phyloP scores from a whole-genome alignment of 2,329 filamentous ascomycete genomes.

The Myriosclerotinia scirpicola region DNA sequence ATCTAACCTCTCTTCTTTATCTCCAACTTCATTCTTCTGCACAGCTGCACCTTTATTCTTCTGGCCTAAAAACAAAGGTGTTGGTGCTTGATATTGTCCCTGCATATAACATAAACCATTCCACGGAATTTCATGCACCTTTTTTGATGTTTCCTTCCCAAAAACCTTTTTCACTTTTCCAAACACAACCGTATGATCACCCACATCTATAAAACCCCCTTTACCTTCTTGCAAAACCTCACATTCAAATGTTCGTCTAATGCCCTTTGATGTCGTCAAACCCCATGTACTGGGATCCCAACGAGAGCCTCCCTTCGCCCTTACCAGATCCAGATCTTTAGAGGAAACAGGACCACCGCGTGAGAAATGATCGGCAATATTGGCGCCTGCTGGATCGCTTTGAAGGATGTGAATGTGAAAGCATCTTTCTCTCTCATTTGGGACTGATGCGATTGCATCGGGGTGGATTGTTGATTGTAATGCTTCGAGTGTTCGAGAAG shows the following conservation, averaged over 20 bases:
- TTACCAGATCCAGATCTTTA: neutral
- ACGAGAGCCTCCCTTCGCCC: neutral
- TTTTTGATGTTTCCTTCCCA: neutral
- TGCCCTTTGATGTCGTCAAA: neutral
- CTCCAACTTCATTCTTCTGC: neutral
- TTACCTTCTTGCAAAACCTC: conserved; percentile 25
- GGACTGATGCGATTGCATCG: neutral
- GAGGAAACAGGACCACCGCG: conserved; percentile 25
- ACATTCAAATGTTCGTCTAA: conserved; percentile 30
- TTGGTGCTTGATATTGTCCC: neutral
- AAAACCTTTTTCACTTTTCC: conserved; percentile 33
- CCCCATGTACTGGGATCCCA: no score
- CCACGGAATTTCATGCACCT: neutral
- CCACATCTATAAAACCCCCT: conserved; percentile 29
- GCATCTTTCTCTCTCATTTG: neutral
- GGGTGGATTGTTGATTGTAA: conserved; percentile 31
- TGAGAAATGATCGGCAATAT: conserved; percentile 36
- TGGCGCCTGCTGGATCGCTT: conserved; percentile 27
- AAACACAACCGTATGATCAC: conserved; percentile 38
- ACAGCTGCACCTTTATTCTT: neutral
- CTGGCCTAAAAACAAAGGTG: neutral
- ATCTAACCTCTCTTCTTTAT: neutral
- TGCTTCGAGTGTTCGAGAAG: conserved; percentile 36
- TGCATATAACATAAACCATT: conserved; percentile 9
- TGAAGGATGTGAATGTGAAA: conserved; percentile 17